Percentiles rank a stretch among this genome's conserved stretches.
phyloP scores from a whole-genome alignment of 495 filamentous ascomycete species.

The Penicillium parvum region DNA sequence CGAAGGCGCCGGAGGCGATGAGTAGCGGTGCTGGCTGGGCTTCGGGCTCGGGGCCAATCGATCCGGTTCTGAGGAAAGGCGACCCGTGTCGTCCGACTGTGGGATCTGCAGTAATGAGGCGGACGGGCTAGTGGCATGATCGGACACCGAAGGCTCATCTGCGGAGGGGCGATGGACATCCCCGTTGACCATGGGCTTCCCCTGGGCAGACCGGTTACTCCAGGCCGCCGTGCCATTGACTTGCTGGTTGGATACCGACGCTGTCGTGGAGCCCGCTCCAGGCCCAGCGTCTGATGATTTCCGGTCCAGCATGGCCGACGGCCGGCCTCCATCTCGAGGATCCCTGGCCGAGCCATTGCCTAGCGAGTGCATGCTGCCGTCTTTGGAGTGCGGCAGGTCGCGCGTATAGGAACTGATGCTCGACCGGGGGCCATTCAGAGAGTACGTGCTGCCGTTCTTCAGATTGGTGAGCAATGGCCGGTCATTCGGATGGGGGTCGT shows the following conservation, averaged over 20 bases:
- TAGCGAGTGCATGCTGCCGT: constrained; percentile 50
- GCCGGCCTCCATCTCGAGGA: constrained; percentile 35
- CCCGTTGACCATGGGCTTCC: constrained; percentile 39
- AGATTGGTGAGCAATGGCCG: constrained; percentile 32
- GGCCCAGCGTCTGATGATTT: constrained; percentile 33
- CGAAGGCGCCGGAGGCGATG: constrained; percentile 65
- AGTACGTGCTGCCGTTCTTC: constrained; percentile 43
- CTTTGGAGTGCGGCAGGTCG: constrained; percentile 46
- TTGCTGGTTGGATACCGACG: constrained; percentile 28
- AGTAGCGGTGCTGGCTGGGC: constrained; percentile 59
- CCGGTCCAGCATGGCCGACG: constrained; percentile 33
- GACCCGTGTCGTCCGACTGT: constrained; percentile 33
- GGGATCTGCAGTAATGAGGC: constrained; percentile 31
- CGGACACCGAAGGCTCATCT: constrained; percentile 30
- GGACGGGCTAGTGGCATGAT: constrained; percentile 25
- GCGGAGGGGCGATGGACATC: constrained; percentile 33
- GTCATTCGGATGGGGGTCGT: constrained; percentile 35
- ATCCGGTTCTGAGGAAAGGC: constrained; percentile 38
- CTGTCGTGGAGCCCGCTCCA: constrained; percentile 27
- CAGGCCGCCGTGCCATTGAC: constrained; percentile 29
- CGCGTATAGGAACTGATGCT: constrained; percentile 49
- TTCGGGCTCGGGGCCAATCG: constrained; percentile 36
- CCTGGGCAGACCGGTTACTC: constrained; percentile 26
- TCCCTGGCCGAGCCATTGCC: constrained; percentile 43
- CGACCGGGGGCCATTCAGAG: constrained; percentile 44